Evolutionary conservation across 768 basidiomycete genomes (phyloP).

Genomic region (Lentinula raphanica): DNA sequence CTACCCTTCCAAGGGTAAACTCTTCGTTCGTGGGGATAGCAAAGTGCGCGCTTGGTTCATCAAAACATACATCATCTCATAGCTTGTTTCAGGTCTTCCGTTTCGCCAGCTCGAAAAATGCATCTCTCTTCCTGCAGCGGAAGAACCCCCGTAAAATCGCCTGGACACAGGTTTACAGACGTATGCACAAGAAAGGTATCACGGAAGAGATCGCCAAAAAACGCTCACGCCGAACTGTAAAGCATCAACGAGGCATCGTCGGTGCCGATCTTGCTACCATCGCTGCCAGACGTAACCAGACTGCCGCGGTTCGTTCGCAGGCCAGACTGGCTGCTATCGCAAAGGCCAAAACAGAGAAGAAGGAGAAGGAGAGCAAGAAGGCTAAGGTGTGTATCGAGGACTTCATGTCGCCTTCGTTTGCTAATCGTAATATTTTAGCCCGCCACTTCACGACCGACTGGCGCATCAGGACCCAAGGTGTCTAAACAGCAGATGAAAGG

Average conservation of each 20-base stretch:
- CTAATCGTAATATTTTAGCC: slow-evolving; percentile 35
- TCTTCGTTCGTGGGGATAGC: slow-evolving; percentile 93
- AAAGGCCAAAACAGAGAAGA: slow-evolving; percentile 96
- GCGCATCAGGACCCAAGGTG: slow-evolving; percentile 71
- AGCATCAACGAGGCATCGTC: slow-evolving; percentile 97
- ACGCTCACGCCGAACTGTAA: slow-evolving; percentile 92
- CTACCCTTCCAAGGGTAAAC: slow-evolving; percentile 96
- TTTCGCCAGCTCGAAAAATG: slow-evolving; percentile 87
- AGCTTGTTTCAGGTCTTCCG: slow-evolving; percentile 75
- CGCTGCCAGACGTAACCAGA: slow-evolving; percentile 90
- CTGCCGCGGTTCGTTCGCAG: slow-evolving; percentile 74
- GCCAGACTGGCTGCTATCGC: slow-evolving; percentile 80
- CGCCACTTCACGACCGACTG: slow-evolving; percentile 40
- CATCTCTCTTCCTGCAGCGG: slow-evolving; percentile 96
- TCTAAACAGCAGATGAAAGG: slow-evolving; percentile 98
- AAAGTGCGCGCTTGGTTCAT: slow-evolving; percentile 51
- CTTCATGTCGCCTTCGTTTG: not conserved
- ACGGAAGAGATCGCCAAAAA: slow-evolving; percentile 99
- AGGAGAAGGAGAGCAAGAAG: slow-evolving; percentile 93
- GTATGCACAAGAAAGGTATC: slow-evolving; percentile 99
- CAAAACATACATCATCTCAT: not conserved
- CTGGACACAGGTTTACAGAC: slow-evolving; percentile 90
- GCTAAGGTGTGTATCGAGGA: slow-evolving; percentile 50
- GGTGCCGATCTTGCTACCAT: slow-evolving; percentile 93
- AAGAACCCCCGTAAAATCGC: slow-evolving; percentile 99